Base-by-base conservation (phyloP, 441 rosid genomes). In the Pelargonium australe region DNA sequence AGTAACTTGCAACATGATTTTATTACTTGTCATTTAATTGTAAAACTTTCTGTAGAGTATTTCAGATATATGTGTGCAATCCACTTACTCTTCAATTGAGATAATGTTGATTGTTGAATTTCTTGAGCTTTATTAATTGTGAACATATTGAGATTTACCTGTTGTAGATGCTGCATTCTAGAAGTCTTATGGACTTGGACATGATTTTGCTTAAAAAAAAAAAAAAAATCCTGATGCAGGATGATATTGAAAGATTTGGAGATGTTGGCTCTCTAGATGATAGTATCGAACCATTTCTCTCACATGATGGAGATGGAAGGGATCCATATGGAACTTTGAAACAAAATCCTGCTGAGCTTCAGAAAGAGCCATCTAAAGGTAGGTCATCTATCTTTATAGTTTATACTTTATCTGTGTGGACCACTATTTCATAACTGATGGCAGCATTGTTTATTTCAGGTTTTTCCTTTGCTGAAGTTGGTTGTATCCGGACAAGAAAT, bases 391-490 rank as follows among this genome's bases (percentile, higher is more conserved):
- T 40, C n/a, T 25, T 25, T 25, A 2, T 25, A 25, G 31, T 8
- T 63, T 53, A 14, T 66, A 7, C 40, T 67, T 4, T 66, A 25
- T 47, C 70, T 71, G 62, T 20, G 19, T 66, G 20, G 55, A 67
- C 68, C 57, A 49, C 13, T 19, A 31, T 25, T 19, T 60, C 3
- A 34, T 12, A 55, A 6, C 17, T 19, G 8, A 4, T 66, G 67
- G 23, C 34, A 68, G 45, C 16, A 1, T 67, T 73, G 34, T 76
- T 25, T 5, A 66, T 65, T 43, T 71, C 85, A 88, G 95, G 87
- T 68, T 85, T 85, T 77, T 79, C 88, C 60, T 85, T 86, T 64
- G 77, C 65, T n/a, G 91, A 85, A 80, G 81, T 86, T 77, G 87
- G 83, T 71, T 86, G 86, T 73, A 81, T 81, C 68, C 74, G 82